These are phyloP conservation scores for Zopfia rhizophila DNA, from an alignment of 2,329 filamentous ascomycete species.

Conservation along the genomic window DNA sequence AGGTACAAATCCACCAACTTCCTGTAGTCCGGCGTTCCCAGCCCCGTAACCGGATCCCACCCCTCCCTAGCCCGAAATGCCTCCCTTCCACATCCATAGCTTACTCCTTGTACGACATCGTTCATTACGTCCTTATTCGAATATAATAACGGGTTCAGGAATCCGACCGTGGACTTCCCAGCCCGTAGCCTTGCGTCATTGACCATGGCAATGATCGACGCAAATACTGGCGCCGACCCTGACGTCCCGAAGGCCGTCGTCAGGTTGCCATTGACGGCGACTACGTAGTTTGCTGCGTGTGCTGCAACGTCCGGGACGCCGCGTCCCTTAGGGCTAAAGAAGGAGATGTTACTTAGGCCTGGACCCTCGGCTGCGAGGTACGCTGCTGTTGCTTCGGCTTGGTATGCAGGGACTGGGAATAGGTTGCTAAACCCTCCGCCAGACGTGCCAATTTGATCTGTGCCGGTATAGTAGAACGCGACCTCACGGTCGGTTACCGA, in stretches of 20 bases:
- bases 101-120: slow-evolving; percentile 52
- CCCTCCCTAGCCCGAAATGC: slow-evolving; percentile 37
- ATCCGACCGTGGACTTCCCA: slow-evolving; percentile 62
- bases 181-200: slow-evolving; percentile 66
- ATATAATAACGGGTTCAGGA: slow-evolving; percentile 69
- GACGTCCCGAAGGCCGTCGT: slow-evolving; percentile 58
- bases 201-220: slow-evolving; percentile 66
- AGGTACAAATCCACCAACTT: slow-evolving; percentile 16
- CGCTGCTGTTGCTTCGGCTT: slow-evolving; percentile 39
- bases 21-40: slow-evolving; percentile 23
- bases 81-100: slow-evolving; percentile 44
- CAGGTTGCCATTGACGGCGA: slow-evolving; percentile 47
- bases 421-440: slow-evolving; percentile 59
- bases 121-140: slow-evolving; percentile 56
- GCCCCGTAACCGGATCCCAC: slow-evolving; percentile 43
- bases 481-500: slow-evolving; percentile 59
- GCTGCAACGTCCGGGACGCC: slow-evolving; percentile 70
- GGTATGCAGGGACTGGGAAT: slow-evolving; percentile 59
- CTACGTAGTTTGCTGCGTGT: slow-evolving; percentile 60
- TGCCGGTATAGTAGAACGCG: slow-evolving; percentile 60
- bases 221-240: slow-evolving; percentile 67
- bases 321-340: slow-evolving; percentile 55
- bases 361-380: slow-evolving; percentile 50
- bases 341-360: slow-evolving; percentile 56
- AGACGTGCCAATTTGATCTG: slow-evolving; percentile 18